Evolutionary conservation across 352 stramenopile species (phyloP).

Genomic region (Phytophthora fragariae): DNA sequence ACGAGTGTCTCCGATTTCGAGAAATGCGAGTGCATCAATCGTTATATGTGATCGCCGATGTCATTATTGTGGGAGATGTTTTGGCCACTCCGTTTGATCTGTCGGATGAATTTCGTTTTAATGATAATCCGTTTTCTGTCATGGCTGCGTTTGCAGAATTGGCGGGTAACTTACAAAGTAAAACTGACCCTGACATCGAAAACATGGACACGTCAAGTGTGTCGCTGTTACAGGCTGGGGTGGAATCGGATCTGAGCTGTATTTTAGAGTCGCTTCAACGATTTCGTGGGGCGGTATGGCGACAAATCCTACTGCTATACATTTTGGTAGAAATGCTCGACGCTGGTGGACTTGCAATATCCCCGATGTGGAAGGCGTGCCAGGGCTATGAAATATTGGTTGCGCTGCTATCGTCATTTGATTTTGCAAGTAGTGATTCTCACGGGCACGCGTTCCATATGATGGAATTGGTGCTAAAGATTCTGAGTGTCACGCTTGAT

Average conservation of each 20-base stretch:
- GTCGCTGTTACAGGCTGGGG: conserved; percentile 47
- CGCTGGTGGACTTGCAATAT: conserved; percentile 44
- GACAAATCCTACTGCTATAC: conserved; percentile 52
- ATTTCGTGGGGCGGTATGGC: conserved; percentile 37
- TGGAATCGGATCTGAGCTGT: conserved; percentile 66
- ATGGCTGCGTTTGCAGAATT: conserved; percentile 57
- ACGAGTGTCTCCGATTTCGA: conserved; percentile 60
- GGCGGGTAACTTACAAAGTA: conserved; percentile 19
- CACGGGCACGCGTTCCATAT: conserved; percentile 39
- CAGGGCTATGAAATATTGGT: conserved; percentile 72
- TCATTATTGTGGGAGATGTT: conserved; percentile 40
- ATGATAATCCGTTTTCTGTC: conserved; percentile 33
- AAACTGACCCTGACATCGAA: conserved; percentile 3
- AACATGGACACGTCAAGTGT: conserved; percentile 18
- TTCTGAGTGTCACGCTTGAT: conserved; percentile 60
- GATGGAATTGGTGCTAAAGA: conserved; percentile 60
- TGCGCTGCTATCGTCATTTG: conserved; percentile 65
- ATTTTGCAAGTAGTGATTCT: conserved; percentile 37
- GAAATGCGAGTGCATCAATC: conserved; percentile 62
- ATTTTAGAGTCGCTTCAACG: conserved; percentile 63
- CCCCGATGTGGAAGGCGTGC: conserved; percentile 53
- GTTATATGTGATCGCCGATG: conserved; percentile 63
- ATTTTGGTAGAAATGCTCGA: conserved; percentile 58
- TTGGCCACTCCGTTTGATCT: conserved; percentile 30
- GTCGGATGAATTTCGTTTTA: conserved; percentile 16